phyloP scores from a whole-genome alignment of 257 asterid genomes.

The Perilla frutescens region DNA sequence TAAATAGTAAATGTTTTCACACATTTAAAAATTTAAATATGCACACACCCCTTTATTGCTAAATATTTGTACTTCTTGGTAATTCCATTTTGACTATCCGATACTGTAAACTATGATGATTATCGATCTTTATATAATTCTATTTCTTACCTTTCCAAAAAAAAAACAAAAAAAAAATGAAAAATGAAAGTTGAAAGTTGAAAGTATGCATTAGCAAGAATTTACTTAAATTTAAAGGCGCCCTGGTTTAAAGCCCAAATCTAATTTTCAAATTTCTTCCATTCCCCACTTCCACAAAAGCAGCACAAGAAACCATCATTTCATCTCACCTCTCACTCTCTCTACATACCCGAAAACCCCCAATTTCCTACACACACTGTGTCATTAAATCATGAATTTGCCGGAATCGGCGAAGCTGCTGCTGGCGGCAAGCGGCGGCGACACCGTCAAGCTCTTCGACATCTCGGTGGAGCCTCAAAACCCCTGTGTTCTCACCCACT shows the following conservation, averaged over 20 bases:
- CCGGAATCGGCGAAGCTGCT: constrained; percentile 64
- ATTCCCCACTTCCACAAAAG: constrained; percentile 29
- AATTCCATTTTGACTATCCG: too few relatives aligned
- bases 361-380: constrained; percentile 10
- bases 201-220: too few relatives aligned
- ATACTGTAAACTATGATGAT: too few relatives aligned
- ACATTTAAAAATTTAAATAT: too few relatives aligned
- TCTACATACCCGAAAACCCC: constrained; percentile 4
- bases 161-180: too few relatives aligned
- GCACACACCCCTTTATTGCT: too few relatives aligned
- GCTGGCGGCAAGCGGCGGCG: constrained; percentile 88
- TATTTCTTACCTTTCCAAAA: too few relatives aligned
- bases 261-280: constrained; percentile 32
- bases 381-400: constrained; percentile 53
- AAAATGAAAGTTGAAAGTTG: too few relatives aligned
- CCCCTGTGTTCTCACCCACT: constrained; percentile 79
- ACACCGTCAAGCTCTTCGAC: constrained; percentile 92
- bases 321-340: constrained; percentile 23
- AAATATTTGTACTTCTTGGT: too few relatives aligned
- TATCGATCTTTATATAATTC: too few relatives aligned
- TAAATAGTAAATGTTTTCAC: too few relatives aligned
- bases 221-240: constrained; percentile 31
- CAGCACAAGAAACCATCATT: constrained; percentile 40
- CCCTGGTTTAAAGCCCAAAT: constrained; percentile 33
- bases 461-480: constrained; percentile 78